Percentiles rank a stretch among this genome's conserved stretches.
Evolutionary conservation across 73 alveolate species (phyloP).

Genomic region (Tetrahymena thermophila): DNA sequence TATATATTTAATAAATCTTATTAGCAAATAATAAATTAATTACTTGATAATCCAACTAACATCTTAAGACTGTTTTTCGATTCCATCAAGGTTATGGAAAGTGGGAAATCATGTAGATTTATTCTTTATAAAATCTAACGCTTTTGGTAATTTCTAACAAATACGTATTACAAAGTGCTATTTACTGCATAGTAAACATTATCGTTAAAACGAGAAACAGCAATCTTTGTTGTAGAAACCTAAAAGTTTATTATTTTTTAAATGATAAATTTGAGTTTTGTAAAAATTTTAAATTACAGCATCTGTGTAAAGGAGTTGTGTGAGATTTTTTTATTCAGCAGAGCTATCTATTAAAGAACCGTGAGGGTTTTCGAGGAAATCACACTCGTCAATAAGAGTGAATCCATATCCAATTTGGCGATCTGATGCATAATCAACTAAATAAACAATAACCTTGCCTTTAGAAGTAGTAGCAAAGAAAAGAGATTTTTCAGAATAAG

Average conservation of each 20-base stretch:
- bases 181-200: constrained; percentile 25
- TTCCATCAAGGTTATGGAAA: neutral
- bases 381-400: constrained; percentile 12
- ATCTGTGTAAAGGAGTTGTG: neutral
- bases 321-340: constrained; percentile 8
- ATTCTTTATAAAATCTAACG: neutral
- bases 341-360: constrained; percentile 11
- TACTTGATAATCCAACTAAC: neutral
- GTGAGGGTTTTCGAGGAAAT: constrained; percentile 36
- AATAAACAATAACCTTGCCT: constrained; percentile 17
- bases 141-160: constrained; percentile 28
- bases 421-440: constrained; percentile 11
- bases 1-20: neutral
- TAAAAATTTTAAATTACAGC: neutral
- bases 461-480: constrained; percentile 18
- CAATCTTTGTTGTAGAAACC: neutral
- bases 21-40: neutral
- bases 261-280: no score
- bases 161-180: constrained; percentile 1
- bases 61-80: neutral
- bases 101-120: neutral
- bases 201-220: constrained; percentile 14
- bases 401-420: constrained; percentile 19
- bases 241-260: neutral
- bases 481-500: constrained; percentile 23